Percentiles rank a stretch among this genome's conserved stretches.
Conservation (phyloP, 108 stramenopile species). For the Skeletonema grethae region DNA sequence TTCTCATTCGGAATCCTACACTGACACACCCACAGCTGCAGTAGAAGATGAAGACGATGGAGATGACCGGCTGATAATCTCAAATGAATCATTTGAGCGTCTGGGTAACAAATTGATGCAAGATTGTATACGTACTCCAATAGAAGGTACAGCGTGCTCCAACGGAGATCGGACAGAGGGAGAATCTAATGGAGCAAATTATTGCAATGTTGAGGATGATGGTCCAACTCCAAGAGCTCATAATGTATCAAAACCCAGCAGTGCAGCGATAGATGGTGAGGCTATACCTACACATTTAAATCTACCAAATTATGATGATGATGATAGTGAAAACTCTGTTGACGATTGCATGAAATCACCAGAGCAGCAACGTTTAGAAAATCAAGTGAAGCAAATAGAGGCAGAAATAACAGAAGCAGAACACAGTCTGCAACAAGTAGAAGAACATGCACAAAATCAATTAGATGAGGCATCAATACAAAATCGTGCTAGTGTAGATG, state of each 20-base stretch:
- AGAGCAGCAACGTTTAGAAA: slow-evolving; percentile 1
- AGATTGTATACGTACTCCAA: not conserved
- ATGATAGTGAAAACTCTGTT: not conserved
- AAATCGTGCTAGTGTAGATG: not conserved
- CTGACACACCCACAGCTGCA: slow-evolving; percentile 6
- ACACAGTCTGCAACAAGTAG: not conserved
- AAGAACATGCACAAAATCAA: not conserved
- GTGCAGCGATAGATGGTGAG: not conserved
- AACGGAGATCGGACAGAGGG: not conserved
- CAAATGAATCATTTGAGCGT: not conserved
- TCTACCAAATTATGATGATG: not conserved
- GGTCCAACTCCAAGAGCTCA: not conserved
- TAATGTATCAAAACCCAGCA: not conserved
- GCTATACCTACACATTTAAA: not conserved
- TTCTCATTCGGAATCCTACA: not conserved
- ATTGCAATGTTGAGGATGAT: not conserved
- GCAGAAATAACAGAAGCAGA: not conserved
- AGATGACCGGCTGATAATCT: not conserved
- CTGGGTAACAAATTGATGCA: slow-evolving; percentile 3
- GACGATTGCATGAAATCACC: not conserved
- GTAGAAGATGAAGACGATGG: not conserved
- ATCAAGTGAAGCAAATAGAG: not conserved
- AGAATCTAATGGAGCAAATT: not conserved
- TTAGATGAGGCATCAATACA: not conserved
- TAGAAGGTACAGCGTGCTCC: not conserved